Base-by-base conservation (phyloP, 805 yeast genomes). In the Dipodascopsis uninucleata region DNA sequence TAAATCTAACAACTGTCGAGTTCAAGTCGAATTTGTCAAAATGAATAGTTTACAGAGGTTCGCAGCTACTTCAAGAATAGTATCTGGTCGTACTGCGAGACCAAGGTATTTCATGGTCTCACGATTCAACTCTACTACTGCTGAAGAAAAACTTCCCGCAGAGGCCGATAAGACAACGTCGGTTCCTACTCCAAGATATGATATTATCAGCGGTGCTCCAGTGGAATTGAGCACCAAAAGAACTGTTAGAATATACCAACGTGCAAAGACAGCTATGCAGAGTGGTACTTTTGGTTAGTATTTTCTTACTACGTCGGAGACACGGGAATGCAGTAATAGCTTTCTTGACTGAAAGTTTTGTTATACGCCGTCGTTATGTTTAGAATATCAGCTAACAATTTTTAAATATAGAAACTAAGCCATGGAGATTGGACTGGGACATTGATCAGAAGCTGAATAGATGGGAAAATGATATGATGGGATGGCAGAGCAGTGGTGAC, bases 401-500 rank as follows among this genome's bases (percentile, higher is more conserved):
- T 17, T 9, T 4, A 23, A 7, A 12, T 21, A 22, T 28, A 49
- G 64, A 64, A 34, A 63, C 71, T 41, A 56, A 59, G 53, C 60
- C 62, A 41, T 85, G 95, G 95, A 79, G 77, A 59, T 61, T 85
- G 45, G 94, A 85, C 66, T 85, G 93, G 90, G 95, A 86, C 61
- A 76, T 85, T 32, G 68, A 81, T 45, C 79, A 79, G 35, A 78
- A 81, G 59, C 85, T 83, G 18, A 79, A 85, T 70, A 71, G 93
- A 62, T 85, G 95, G 95, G 95, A 85, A 62, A 85, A 85, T 66
- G 90, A 84, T 63, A 71, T 85, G 62, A 85, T 85, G 66, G 95
- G 95, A 21, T 85, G 84, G 71, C 89, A 84, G 59, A 76, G 85
- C 36, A 72, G 83, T 35, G 77, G 84, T 28, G 95, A 85, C 64